phyloP scores from a whole-genome alignment of 1,284 basidiomycete species.

The Termitomyces sp. region DNA sequence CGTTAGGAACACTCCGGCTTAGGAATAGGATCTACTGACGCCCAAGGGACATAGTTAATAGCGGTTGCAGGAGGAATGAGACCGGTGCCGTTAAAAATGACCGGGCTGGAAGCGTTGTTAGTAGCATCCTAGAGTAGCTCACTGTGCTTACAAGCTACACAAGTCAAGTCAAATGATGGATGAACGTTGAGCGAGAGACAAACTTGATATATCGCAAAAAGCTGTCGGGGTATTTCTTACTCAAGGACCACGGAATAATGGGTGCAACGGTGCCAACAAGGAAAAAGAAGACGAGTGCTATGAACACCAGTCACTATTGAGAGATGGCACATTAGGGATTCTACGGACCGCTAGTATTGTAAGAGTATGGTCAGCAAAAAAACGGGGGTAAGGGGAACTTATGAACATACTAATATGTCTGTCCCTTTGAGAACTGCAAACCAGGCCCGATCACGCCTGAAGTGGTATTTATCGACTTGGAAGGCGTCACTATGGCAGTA shows the following conservation, averaged over 20 bases:
- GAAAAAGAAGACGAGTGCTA: slow-evolving; percentile 46
- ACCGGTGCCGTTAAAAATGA: slow-evolving; percentile 51
- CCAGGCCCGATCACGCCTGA: slow-evolving; percentile 47
- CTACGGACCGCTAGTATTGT: background rate
- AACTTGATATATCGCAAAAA: slow-evolving; percentile 41
- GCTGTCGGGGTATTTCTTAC: slow-evolving; percentile 36
- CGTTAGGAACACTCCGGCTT: background rate
- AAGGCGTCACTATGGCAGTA: slow-evolving; percentile 6
- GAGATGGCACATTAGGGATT: background rate
- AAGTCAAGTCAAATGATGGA: slow-evolving; percentile 22
- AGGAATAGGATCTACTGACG: slow-evolving; percentile 17
- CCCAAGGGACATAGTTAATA: slow-evolving; percentile 56
- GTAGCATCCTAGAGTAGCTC: background rate
- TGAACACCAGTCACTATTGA: slow-evolving; percentile 2
- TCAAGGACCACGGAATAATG: slow-evolving; percentile 30
- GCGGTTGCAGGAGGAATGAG: slow-evolving; percentile 53
- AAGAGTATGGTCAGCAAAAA: background rate
- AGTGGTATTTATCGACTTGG: background rate
- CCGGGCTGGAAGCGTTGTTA: slow-evolving; percentile 26
- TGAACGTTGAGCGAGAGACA: slow-evolving; percentile 17
- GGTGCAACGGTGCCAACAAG: slow-evolving; percentile 46
- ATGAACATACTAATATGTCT: slow-evolving; percentile 11
- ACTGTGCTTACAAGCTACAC: slow-evolving; percentile 21
- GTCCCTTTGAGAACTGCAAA: slow-evolving; percentile 40
- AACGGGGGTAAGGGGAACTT: background rate